Conservation (phyloP, 306 rosid genomes). For the Fragaria vesca region DNA sequence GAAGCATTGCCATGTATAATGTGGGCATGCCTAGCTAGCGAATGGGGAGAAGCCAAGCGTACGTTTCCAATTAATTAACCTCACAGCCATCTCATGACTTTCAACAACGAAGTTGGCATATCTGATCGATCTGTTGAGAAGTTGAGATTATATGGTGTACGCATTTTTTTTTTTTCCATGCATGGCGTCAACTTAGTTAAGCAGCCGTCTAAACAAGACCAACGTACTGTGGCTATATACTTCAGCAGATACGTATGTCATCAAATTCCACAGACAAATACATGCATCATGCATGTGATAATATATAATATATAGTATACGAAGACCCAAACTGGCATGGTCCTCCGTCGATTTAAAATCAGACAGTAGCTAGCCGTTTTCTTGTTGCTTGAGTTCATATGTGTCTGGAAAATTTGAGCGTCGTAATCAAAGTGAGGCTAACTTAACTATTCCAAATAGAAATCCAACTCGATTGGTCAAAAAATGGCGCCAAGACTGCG, state of each 20-base stretch:
- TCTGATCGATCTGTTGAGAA: background rate
- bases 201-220: background rate
- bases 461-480: background rate
- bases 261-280: background rate
- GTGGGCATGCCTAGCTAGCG: background rate
- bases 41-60: background rate
- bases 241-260: background rate
- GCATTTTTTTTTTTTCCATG: no score
- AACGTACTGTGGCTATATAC: background rate
- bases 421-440: background rate
- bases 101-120: background rate
- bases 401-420: background rate
- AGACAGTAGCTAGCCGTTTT: background rate
- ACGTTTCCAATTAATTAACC: background rate
- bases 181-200: no score
- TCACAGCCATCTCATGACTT: background rate
- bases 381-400: background rate
- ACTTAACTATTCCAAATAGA: background rate
- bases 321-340: background rate
- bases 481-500: background rate
- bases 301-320: background rate
- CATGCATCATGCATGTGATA: background rate
- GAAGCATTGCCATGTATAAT: background rate
- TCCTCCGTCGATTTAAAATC: conserved; percentile 3
- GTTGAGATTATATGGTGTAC: background rate